phyloP scores from a whole-genome alignment of 495 filamentous ascomycete species.

The Articulospora tetracladia region DNA sequence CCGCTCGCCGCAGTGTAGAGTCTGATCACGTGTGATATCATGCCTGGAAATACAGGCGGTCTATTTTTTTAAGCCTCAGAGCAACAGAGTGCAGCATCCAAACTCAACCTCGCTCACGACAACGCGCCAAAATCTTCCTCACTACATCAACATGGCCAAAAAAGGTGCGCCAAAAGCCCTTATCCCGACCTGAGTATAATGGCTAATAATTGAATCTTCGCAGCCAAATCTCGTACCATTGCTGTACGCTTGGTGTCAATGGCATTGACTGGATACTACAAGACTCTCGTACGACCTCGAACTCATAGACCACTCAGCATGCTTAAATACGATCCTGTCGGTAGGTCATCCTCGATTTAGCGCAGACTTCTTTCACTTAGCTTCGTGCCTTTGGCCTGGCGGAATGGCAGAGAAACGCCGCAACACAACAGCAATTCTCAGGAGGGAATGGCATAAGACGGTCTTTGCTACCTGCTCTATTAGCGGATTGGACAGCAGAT shows the following conservation, averaged over 20 bases:
- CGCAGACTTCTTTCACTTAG: not conserved
- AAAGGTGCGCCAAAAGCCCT: conserved; percentile 36
- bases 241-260: conserved; percentile 94
- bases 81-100: too few relatives aligned
- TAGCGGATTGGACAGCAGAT: too few relatives aligned
- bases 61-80: not conserved
- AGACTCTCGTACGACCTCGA: conserved; percentile 80
- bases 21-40: not conserved
- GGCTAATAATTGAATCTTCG: not conserved
- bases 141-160: conserved; percentile 40
- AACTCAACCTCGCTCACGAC: not conserved
- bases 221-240: conserved; percentile 85
- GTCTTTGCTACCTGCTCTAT: too few relatives aligned
- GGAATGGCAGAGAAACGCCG: not conserved
- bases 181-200: not conserved
- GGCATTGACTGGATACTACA: conserved; percentile 98
- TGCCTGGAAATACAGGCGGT: too few relatives aligned
- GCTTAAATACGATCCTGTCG: conserved; percentile 98
- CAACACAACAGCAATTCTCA: not conserved
- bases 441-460: too few relatives aligned
- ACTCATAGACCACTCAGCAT: conserved; percentile 82
- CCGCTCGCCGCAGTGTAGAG: too few relatives aligned
- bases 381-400: not conserved
- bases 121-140: not conserved
- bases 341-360: conserved; percentile 48